Base-by-base conservation (phyloP, 2,329 filamentous ascomycete genomes). In the Parasarocladium wereldwijsianum region DNA sequence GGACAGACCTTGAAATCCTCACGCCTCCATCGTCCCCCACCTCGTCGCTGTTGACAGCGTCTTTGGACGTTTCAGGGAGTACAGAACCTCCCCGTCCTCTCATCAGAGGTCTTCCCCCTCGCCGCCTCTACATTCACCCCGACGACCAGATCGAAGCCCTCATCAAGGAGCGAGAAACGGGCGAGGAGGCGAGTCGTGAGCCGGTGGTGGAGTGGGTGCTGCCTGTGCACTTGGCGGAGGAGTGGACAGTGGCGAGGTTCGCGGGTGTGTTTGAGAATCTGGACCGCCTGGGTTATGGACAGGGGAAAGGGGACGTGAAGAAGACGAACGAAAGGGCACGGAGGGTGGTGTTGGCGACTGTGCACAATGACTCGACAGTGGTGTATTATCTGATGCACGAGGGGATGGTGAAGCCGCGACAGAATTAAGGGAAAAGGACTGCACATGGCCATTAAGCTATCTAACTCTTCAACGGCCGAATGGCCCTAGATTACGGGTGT, bases 351-450 rank as follows among this genome's bases (percentile, higher is more conserved):
- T 58, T 90, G 30, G 80, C 77, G 11, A 79, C 76, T 3, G 58
- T 84, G 27, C 76, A 84, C 46, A 72, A 79, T 42, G 82, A 90
- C 52, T 86, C 81, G 39, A 87, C 82, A 0, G 66, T 90, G 12
- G 77, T 83, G 23, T 90, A 87, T 54, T 90, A 90, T 47, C 66
- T 86, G 38, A 70, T 87, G 49, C 81, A 87, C 43, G 80, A 87
- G 50, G 82, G 81, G n/a, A 73, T 86, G 38, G 79, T 87, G 31
- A 90, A 87, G 58, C 82, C 82, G 15, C 64, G 82, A 34, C 82
- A 87, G 50, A 90, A 90, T 49, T 87, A 57, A 36, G 8, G 12
- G 8, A 9, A 9, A 7, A 8, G 8, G 7, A 13, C 23, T 7
- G 14, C 23, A 8, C 16, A 23, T 31, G n/a, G 11, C 22, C 15